Conservation (phyloP, 2,329 filamentous ascomycete genomes). For the Phoma herbarum region DNA sequence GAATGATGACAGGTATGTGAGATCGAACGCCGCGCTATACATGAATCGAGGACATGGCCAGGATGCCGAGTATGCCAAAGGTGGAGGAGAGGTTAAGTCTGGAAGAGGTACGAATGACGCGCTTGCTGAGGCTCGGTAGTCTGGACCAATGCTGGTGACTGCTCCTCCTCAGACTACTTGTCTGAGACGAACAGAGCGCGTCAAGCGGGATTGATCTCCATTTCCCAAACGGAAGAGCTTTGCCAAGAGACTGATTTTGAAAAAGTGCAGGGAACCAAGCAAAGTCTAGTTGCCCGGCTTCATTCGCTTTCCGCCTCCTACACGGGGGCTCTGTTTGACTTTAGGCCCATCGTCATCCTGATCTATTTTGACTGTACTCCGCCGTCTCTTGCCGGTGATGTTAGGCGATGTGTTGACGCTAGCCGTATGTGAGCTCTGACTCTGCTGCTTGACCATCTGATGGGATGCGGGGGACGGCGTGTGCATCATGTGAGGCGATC, state of each 20-base stretch:
- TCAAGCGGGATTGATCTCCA: neutral
- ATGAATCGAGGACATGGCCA: conserved; percentile 12
- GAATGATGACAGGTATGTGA: conserved; percentile 9
- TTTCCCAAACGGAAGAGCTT: neutral
- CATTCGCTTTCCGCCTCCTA: conserved; percentile 52
- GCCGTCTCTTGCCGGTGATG: conserved; percentile 66
- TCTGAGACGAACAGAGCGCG: neutral
- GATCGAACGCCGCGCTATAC: conserved; percentile 22
- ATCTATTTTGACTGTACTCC: conserved; percentile 69
- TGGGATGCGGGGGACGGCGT: conserved; percentile 58
- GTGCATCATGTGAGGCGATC: conserved; percentile 58
- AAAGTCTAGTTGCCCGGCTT: conserved; percentile 38
- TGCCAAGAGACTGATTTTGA: neutral
- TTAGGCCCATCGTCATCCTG: conserved; percentile 60
- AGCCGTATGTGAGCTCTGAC: conserved; percentile 61
- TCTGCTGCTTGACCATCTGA: conserved; percentile 66
- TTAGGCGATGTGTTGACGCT: conserved; percentile 71
- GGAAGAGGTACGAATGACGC: neutral
- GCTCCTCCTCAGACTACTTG: neutral
- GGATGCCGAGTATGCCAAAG: conserved; percentile 3
- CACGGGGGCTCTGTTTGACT: conserved; percentile 59
- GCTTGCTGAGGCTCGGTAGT: neutral
- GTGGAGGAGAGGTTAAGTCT: neutral
- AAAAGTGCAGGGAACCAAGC: neutral
- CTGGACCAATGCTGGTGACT: neutral